These are phyloP conservation scores for Fusarium nurragi DNA, from an alignment of 2,329 filamentous ascomycete species.

Conservation along the genomic window DNA sequence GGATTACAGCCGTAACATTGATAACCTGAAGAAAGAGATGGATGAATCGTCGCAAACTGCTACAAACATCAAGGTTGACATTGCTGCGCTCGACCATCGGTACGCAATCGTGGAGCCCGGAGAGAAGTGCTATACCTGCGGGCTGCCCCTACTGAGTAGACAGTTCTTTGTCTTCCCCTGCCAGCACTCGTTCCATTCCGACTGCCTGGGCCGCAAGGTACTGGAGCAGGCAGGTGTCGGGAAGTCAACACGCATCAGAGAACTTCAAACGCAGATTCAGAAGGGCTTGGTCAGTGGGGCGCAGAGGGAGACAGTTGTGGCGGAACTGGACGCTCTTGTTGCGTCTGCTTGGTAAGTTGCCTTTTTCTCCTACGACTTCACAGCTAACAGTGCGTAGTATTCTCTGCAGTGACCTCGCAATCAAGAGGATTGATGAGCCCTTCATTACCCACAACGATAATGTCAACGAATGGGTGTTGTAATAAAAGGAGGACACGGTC, in stretches of 20 bases:
- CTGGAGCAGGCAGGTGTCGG: conserved; percentile 81
- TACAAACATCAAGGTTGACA: conserved; percentile 89
- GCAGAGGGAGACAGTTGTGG: conserved; percentile 83
- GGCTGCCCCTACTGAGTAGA: conserved; percentile 82
- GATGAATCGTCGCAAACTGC: conserved; percentile 91
- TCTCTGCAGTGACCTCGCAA: conserved; percentile 92
- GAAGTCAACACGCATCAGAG: conserved; percentile 81
- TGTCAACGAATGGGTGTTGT: conserved; percentile 81
- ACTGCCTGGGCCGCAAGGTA: conserved; percentile 88
- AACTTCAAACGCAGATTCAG: conserved; percentile 85
- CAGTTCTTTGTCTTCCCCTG: conserved; percentile 99
- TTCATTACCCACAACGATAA: conserved; percentile 82
- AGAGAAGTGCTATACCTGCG: conserved; percentile 91
- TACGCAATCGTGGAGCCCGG: conserved; percentile 98
- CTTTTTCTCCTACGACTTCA: not conserved
- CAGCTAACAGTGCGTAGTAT: conserved; percentile 66
- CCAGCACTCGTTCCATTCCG: conserved; percentile 96
- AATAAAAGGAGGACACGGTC: conserved; percentile 35
- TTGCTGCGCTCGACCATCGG: conserved; percentile 82
- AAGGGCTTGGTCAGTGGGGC: conserved; percentile 75
- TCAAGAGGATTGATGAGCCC: conserved; percentile 92
- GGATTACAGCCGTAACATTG: conserved; percentile 91
- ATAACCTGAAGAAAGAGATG: conserved; percentile 90
- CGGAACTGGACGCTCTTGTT: conserved; percentile 90
- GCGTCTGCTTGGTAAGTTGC: conserved; percentile 81